Conservation (phyloP, 1,284 basidiomycete genomes). For the Fomitopsis palustris region DNA sequence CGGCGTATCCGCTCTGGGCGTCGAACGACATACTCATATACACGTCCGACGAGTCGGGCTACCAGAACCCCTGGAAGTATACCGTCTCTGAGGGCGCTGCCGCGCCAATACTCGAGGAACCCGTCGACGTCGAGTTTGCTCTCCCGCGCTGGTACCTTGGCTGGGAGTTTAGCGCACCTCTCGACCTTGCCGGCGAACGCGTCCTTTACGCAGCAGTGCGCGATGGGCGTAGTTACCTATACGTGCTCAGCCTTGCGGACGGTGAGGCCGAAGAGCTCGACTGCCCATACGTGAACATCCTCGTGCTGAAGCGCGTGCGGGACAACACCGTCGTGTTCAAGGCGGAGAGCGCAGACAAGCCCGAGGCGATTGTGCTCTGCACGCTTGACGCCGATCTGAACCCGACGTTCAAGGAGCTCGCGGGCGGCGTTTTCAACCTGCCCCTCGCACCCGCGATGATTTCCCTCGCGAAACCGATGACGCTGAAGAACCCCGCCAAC, state of each 20-base stretch:
- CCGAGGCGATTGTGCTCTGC: slow-evolving; percentile 37
- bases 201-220: slow-evolving; percentile 44
- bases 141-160: slow-evolving; percentile 55
- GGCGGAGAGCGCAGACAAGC: slow-evolving; percentile 35
- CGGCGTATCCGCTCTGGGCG: slow-evolving; percentile 59
- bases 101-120: slow-evolving; percentile 40
- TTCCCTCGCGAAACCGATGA: slow-evolving; percentile 44
- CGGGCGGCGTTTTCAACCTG: slow-evolving; percentile 17
- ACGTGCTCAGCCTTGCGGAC: slow-evolving; percentile 40
- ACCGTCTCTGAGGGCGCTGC: slow-evolving; percentile 31
- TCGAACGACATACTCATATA: slow-evolving; percentile 58
- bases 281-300: slow-evolving; percentile 46
- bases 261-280: slow-evolving; percentile 29
- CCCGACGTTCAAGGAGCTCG: slow-evolving; percentile 30
- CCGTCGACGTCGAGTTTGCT: slow-evolving; percentile 56
- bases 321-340: slow-evolving; percentile 40
- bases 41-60: slow-evolving; percentile 64
- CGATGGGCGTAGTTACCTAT: slow-evolving; percentile 48
- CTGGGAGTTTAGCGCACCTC: slow-evolving; percentile 45
- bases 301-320: slow-evolving; percentile 36
- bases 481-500: slow-evolving; percentile 31
- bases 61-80: slow-evolving; percentile 66
- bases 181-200: slow-evolving; percentile 38
- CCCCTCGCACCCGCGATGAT: slow-evolving; percentile 32
- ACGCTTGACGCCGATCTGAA: slow-evolving; percentile 25